These are phyloP conservation scores for Fusarium anthophilum DNA, from an alignment of 2,329 filamentous ascomycete species.

Conservation along the genomic window DNA sequence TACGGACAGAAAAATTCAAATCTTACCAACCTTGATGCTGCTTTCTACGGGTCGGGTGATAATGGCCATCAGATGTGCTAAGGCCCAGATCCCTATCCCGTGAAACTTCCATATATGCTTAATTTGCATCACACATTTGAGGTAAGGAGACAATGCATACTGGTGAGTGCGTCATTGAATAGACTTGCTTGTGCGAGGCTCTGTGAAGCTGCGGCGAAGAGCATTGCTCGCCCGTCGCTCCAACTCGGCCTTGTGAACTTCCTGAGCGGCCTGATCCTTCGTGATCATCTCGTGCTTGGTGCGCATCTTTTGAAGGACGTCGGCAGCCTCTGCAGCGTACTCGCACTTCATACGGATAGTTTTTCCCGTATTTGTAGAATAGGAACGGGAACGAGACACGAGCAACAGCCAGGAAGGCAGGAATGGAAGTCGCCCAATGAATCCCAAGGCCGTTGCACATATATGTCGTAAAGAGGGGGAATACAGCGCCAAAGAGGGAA, in stretches of 20 bases:
- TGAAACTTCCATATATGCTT: background rate
- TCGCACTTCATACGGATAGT: slow-evolving; percentile 73
- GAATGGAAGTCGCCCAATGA: slow-evolving; percentile 79
- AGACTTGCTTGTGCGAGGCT: slow-evolving; percentile 11
- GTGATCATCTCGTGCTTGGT: slow-evolving; percentile 43
- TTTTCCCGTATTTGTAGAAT: slow-evolving; percentile 75
- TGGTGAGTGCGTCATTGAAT: background rate
- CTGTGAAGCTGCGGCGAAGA: slow-evolving; percentile 31
- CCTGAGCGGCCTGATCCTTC: slow-evolving; percentile 42
- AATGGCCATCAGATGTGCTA: background rate
- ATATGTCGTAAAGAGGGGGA: slow-evolving; percentile 75
- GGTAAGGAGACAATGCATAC: background rate
- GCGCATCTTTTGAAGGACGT: slow-evolving; percentile 61
- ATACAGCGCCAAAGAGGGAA: slow-evolving; percentile 75
- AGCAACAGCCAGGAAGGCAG: slow-evolving; percentile 76
- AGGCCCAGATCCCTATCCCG: background rate
- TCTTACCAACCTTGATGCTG: background rate
- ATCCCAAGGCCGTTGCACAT: slow-evolving; percentile 71
- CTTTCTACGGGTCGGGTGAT: background rate
- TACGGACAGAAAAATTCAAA: background rate
- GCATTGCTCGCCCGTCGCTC: slow-evolving; percentile 39
- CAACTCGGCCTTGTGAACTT: slow-evolving; percentile 40
- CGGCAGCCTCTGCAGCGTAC: slow-evolving; percentile 73
- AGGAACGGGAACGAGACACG: slow-evolving; percentile 80
- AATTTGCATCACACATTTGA: background rate